These are phyloP conservation scores for Talinum fruticosum DNA, from an alignment of 148 eudicot species.

Conservation along the genomic window DNA sequence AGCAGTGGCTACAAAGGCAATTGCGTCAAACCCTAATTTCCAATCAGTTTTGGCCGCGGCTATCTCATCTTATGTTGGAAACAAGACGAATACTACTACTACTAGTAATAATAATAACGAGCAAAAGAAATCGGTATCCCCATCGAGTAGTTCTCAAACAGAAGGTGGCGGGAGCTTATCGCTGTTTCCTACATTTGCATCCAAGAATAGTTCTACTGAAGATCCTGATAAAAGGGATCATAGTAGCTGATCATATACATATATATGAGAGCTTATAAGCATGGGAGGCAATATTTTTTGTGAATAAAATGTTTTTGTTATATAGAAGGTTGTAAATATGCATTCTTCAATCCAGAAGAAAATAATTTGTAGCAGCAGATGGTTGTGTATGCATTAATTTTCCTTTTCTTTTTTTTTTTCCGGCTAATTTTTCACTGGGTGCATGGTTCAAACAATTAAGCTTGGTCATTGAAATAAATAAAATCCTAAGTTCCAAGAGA, in stretches of 20 bases:
- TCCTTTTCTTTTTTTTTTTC: no score
- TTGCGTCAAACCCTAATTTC: slow-evolving; percentile 39
- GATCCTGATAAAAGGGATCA: slow-evolving; percentile 10
- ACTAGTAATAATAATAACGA: slow-evolving; percentile 8
- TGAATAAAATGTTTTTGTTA: background rate
- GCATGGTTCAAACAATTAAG: background rate
- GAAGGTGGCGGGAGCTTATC: slow-evolving; percentile 20
- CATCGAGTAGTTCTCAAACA: slow-evolving; percentile 1
- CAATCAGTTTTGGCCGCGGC: slow-evolving; percentile 48
- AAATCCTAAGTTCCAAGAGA: no score
- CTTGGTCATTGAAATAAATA: no score
- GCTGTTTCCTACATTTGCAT: slow-evolving; percentile 18
- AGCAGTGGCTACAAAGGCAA: slow-evolving; percentile 33
- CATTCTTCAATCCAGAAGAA: background rate
- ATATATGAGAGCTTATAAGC: background rate
- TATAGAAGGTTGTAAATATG: background rate
- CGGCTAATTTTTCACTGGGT: background rate
- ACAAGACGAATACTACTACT: background rate
- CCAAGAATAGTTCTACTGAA: slow-evolving; percentile 17
- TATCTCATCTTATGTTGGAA: slow-evolving; percentile 38
- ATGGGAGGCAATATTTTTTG: background rate
- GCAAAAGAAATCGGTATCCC: slow-evolving; percentile 8
- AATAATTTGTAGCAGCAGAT: background rate
- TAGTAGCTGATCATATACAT: slow-evolving; percentile 19
- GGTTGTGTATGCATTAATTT: background rate